Evolutionary conservation across 768 basidiomycete species (phyloP).

Genomic region (Leccinum aurantiacum): DNA sequence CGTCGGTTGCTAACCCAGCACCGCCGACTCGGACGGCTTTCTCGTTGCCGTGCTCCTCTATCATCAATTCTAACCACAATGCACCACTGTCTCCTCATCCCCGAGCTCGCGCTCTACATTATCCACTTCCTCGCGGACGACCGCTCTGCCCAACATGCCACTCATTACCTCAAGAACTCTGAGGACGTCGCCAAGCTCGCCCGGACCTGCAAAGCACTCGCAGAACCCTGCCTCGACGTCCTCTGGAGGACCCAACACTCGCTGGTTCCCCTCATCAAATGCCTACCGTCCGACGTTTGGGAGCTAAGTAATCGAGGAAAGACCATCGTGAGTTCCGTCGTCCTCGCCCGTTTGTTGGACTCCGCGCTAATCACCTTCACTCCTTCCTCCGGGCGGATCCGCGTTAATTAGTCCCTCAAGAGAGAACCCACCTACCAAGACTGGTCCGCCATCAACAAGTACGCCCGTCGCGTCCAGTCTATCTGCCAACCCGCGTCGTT

Average conservation of each 20-base stretch:
- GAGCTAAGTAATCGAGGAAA: slow-evolving; percentile 18
- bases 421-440: slow-evolving; percentile 20
- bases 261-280: slow-evolving; percentile 30
- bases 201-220: slow-evolving; percentile 29
- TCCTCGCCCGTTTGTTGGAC: background rate
- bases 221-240: slow-evolving; percentile 31
- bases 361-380: background rate
- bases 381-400: background rate
- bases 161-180: slow-evolving; percentile 20
- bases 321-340: slow-evolving; percentile 22
- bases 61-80: slow-evolving; percentile 2
- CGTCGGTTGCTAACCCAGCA: background rate
- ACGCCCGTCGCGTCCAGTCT: slow-evolving; percentile 24
- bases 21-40: background rate
- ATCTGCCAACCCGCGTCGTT: slow-evolving; percentile 27
- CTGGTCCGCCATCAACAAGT: slow-evolving; percentile 25
- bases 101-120: slow-evolving; percentile 28
- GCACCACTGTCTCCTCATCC: slow-evolving; percentile 32
- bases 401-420: slow-evolving; percentile 18
- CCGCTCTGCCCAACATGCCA: slow-evolving; percentile 14
- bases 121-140: slow-evolving; percentile 26
- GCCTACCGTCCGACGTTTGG: slow-evolving; percentile 28
- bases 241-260: slow-evolving; percentile 34
- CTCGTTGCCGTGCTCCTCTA: background rate
- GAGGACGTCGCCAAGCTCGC: slow-evolving; percentile 29